Base-by-base conservation (phyloP, 441 rosid species). In the Croton setiger region DNA sequence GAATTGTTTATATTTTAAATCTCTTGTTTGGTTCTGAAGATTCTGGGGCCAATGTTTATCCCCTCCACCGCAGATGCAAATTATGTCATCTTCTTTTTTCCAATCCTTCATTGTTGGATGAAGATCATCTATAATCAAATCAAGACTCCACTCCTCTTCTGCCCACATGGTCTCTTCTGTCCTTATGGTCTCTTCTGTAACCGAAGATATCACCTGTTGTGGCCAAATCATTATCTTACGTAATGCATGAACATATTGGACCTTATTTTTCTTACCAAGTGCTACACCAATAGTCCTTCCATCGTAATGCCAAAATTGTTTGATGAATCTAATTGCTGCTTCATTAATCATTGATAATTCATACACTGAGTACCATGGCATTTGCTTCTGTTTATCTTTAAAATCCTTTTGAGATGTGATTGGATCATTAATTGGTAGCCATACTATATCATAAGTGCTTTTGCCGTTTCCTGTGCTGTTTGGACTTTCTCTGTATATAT, bases 201-300 rank as follows among this genome's bases (percentile, higher is more conserved):
- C n/a, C 27, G 64, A 45, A 51, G 68, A 75, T 71, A 84, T 86
- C 45, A 95, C 88, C 37, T 62, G 47, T 63, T 67, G 81, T 15
- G 86, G 84, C 93, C 93, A 88, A 67, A 87, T 83, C 83, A 88
- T 82, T 80, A 88, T 86, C 92, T 88, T 86, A 77, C 84, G 86
- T 57, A 92, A 79, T 11, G 96, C 93, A 67, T 88, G 87, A 5
- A 82, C 89, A 74, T 81, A 71, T 35, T 73, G 79, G 49, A 87
- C 88, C 21, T 76, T 78, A 64, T 91, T 95, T 36, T 87, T 89
- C 0, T 80, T 87, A 64, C 86, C 89, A 66, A 92, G 73, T 61
- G 83, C 91, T 45, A 86, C 92, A 56, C 87, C 83, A 64, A 90
- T 83, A 36, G 92, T 82, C 82, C 82, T 87, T 80, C 82, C 76